phyloP scores from a whole-genome alignment of 2,329 filamentous ascomycete species.

The Pyrenochaeta sp. region DNA sequence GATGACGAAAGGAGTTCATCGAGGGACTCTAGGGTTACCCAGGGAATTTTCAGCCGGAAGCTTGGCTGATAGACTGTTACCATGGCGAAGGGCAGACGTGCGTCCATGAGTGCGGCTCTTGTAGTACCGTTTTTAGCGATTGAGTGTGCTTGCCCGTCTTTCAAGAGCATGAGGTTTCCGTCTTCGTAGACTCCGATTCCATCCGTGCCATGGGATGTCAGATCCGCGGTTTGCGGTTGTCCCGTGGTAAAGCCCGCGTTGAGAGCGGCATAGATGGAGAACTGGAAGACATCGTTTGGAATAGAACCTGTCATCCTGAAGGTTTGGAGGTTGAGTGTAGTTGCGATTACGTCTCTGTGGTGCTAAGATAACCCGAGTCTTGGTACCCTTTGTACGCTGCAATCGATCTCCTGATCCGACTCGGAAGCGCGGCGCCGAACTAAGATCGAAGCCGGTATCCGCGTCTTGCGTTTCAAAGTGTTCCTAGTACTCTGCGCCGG shows the following conservation, averaged over 20 bases:
- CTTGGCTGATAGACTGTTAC: slow-evolving; percentile 52
- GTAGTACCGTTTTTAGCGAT: slow-evolving; percentile 44
- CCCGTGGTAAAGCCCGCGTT: slow-evolving; percentile 46
- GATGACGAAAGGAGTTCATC: slow-evolving; percentile 23
- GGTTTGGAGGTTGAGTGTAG: background rate
- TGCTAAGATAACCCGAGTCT: background rate
- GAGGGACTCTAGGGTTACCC: slow-evolving; percentile 24
- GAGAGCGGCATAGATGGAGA: slow-evolving; percentile 51
- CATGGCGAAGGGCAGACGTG: slow-evolving; percentile 51
- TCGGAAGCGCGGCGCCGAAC: background rate
- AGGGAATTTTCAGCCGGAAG: slow-evolving; percentile 38
- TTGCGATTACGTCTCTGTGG: background rate
- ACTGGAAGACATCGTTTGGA: slow-evolving; percentile 58
- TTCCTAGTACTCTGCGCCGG: background rate
- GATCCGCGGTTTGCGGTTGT: slow-evolving; percentile 47
- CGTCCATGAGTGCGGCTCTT: slow-evolving; percentile 40
- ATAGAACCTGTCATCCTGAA: slow-evolving; percentile 49
- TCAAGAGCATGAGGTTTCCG: slow-evolving; percentile 50
- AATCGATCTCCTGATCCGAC: background rate
- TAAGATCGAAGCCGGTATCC: background rate
- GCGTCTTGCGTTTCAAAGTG: background rate
- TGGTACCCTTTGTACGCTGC: background rate
- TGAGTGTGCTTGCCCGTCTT: slow-evolving; percentile 44
- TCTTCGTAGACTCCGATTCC: slow-evolving; percentile 55
- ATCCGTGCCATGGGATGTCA: slow-evolving; percentile 54